Conservation (phyloP, 2,329 filamentous ascomycete species). For the Arthrobotrys conoides region DNA sequence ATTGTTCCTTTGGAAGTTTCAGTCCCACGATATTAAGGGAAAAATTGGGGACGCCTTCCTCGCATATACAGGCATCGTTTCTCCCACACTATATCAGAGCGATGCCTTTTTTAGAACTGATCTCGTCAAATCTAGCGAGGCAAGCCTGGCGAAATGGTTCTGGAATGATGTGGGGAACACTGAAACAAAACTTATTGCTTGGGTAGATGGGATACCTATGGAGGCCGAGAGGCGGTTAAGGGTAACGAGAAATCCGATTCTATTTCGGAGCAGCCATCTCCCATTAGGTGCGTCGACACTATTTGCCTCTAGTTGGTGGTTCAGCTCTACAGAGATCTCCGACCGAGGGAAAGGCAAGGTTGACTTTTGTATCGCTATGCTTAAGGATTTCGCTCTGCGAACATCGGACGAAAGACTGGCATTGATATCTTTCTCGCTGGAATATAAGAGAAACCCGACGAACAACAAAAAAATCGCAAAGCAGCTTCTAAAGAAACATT, state of each 20-base stretch:
- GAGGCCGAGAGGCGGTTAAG: constrained; percentile 62
- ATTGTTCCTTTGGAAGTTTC: constrained; percentile 75
- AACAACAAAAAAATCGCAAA: constrained; percentile 80
- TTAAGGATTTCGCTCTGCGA: constrained; percentile 47
- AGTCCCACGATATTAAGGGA: constrained; percentile 36
- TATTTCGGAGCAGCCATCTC: constrained; percentile 67
- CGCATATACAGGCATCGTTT: constrained; percentile 75
- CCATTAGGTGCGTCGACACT: constrained; percentile 71
- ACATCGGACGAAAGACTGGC: constrained; percentile 72
- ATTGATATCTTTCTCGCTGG: constrained; percentile 72
- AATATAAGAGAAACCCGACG: constrained; percentile 49
- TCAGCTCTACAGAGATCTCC: constrained; percentile 67
- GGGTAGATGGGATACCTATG: constrained; percentile 62
- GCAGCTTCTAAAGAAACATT: constrained; percentile 77
- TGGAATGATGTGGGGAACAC: constrained; percentile 59
- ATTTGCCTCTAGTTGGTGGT: constrained; percentile 72
- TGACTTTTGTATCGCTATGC: constrained; percentile 41
- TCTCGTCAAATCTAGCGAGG: constrained; percentile 53
- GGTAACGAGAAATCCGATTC: constrained; percentile 63
- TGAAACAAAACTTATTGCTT: constrained; percentile 55
- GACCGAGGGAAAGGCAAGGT: constrained; percentile 30
- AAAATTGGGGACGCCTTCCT: constrained; percentile 75
- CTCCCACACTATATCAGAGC: constrained; percentile 63
- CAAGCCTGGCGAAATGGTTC: constrained; percentile 62
- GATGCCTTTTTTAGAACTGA: constrained; percentile 73